Evolutionary conservation across 2,329 filamentous ascomycete genomes (phyloP).

Genomic region (Lecanicillium sp.): DNA sequence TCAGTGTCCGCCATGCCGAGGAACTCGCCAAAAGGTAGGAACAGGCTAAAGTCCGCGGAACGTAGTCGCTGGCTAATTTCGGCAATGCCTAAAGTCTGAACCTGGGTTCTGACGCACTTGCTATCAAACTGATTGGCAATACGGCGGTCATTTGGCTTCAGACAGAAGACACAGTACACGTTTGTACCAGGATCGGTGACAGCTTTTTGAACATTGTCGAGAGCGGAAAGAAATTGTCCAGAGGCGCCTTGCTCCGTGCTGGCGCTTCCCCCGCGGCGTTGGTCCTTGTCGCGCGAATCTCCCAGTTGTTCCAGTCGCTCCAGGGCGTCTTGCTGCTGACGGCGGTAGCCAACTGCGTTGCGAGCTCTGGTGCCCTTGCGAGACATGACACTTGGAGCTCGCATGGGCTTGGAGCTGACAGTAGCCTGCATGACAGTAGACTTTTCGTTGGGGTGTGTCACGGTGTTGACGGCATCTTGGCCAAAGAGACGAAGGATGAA

Average conservation of each 20-base stretch:
- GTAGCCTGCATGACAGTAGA: constrained; percentile 91
- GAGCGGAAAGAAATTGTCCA: constrained; percentile 79
- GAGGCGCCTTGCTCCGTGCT: constrained; percentile 73
- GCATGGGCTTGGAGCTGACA: constrained; percentile 88
- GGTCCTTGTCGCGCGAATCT: constrained; percentile 36
- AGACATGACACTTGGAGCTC: constrained; percentile 86
- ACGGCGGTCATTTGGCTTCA: constrained; percentile 93
- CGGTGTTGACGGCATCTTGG: constrained; percentile 87
- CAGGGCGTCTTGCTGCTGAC: constrained; percentile 32
- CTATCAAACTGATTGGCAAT: constrained; percentile 99
- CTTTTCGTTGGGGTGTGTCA: constrained; percentile 87
- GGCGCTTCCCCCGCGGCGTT: constrained; percentile 29
- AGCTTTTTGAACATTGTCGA: constrained; percentile 87
- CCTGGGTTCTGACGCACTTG: constrained; percentile 91
- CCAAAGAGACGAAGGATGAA: constrained; percentile 89
- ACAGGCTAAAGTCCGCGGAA: constrained; percentile 91
- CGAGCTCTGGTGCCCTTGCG: constrained; percentile 52
- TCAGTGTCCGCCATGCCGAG: constrained; percentile 80
- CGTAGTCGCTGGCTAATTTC: constrained; percentile 92
- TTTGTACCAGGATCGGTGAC: constrained; percentile 78
- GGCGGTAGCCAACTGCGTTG: constrained; percentile 24
- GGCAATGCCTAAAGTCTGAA: constrained; percentile 92
- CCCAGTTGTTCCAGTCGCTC: constrained; percentile 41
- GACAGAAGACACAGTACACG: constrained; percentile 90
- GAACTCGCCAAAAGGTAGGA: constrained; percentile 93